Conservation (phyloP, 2,329 filamentous ascomycete species). For the Aureobasidium sp. region DNA sequence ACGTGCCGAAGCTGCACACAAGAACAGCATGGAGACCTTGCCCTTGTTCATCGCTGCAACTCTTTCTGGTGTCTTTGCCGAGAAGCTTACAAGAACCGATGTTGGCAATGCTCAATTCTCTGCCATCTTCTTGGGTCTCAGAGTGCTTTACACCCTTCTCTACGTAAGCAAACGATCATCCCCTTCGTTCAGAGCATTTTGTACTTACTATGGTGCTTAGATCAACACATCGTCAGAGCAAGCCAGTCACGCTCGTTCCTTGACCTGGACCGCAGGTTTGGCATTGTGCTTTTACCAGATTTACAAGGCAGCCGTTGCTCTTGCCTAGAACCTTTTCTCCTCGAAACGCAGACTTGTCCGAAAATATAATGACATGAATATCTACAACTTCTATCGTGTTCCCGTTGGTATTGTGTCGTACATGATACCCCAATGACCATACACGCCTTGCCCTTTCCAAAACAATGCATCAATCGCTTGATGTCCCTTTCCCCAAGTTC, state of each 20-base stretch:
- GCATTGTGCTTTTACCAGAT: slow-evolving; percentile 24
- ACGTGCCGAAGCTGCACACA: slow-evolving; percentile 37
- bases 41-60: slow-evolving; percentile 37
- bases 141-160: slow-evolving; percentile 29
- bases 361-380: not conserved
- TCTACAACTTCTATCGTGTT: not conserved
- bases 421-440: not conserved
- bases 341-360: not conserved
- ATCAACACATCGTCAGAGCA: slow-evolving; percentile 22
- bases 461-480: not conserved
- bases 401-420: not conserved
- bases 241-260: slow-evolving; percentile 20
- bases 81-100: slow-evolving; percentile 20
- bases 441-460: not conserved
- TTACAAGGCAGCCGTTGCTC: slow-evolving; percentile 21
- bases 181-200: not conserved
- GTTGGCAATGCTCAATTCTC: slow-evolving; percentile 29
- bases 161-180: slow-evolving; percentile 19
- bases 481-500: not conserved
- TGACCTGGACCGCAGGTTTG: slow-evolving; percentile 23
- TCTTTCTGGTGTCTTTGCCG: slow-evolving; percentile 35
- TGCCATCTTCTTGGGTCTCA: slow-evolving; percentile 27
- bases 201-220: not conserved
- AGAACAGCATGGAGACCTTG: slow-evolving; percentile 39
- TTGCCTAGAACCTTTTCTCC: not conserved